A percentile compares a stretch with the other conserved stretches of the same genome.
phyloP scores from a whole-genome alignment of 2,329 filamentous ascomycete genomes.

The Hymenoscyphus infarciens region DNA sequence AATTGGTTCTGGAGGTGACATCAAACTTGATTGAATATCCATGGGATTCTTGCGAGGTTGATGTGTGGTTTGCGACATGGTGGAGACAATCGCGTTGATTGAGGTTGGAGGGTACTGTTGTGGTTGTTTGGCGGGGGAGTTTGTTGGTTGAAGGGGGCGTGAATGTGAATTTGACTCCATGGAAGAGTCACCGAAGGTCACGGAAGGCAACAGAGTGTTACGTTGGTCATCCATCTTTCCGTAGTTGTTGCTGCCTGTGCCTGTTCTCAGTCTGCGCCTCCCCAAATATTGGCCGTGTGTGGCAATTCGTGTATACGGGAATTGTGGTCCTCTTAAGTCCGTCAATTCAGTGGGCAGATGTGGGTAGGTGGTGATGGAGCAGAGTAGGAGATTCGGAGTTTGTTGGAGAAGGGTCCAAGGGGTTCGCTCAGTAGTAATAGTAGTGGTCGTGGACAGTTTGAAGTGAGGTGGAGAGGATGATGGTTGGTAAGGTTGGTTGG shows the following conservation, averaged over 20 bases:
- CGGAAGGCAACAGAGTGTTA: conserved; percentile 30
- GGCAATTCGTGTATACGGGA: conserved; percentile 24
- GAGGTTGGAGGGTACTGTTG: conserved; percentile 18
- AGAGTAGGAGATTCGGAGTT: conserved; percentile 18
- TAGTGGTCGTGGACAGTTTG: not conserved
- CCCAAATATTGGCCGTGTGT: conserved; percentile 23
- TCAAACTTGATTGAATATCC: conserved; percentile 45
- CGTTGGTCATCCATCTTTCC: conserved; percentile 31
- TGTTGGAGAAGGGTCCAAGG: conserved; percentile 6
- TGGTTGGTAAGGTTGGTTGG: conserved; percentile 15
- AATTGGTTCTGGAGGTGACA: conserved; percentile 59
- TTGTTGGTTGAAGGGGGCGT: conserved; percentile 11
- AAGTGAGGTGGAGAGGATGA: not conserved
- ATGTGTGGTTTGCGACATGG: conserved; percentile 23
- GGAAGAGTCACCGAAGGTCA: conserved; percentile 30
- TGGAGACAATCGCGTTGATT: conserved; percentile 24
- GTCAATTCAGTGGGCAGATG: conserved; percentile 5
- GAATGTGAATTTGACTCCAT: conserved; percentile 18
- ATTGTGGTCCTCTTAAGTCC: conserved; percentile 26
- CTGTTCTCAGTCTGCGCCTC: conserved; percentile 24
- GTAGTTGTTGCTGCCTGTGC: not conserved
- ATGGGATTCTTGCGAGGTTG: conserved; percentile 29
- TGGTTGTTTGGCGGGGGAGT: conserved; percentile 2
- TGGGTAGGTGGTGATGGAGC: not conserved
- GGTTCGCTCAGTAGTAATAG: conserved; percentile 9